These are phyloP conservation scores for Fusarium nisikadoi DNA, from an alignment of 2,329 filamentous ascomycete species.

Conservation along the genomic window DNA sequence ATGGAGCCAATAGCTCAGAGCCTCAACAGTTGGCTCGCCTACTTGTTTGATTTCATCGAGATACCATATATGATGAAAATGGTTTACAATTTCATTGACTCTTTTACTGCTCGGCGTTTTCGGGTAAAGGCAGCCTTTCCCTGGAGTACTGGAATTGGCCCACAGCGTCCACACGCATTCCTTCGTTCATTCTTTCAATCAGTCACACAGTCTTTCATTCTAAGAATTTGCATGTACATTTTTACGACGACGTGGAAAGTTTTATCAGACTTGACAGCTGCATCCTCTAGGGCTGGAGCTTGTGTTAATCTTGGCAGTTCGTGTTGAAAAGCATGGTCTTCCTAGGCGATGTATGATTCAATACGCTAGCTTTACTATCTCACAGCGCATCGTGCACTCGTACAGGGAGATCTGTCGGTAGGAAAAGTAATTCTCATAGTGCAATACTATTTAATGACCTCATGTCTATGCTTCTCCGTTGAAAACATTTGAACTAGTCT, in stretches of 20 bases:
- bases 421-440: neutral
- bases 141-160: constrained; percentile 14
- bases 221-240: constrained; percentile 22
- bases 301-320: constrained; percentile 4
- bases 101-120: constrained; percentile 27
- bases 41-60: constrained; percentile 16
- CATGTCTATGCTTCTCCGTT: neutral
- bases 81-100: constrained; percentile 15
- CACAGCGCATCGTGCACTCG: neutral
- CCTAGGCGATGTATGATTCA: neutral
- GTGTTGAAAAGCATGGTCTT: constrained; percentile 19
- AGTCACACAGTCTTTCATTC: constrained; percentile 26
- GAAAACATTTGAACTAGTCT: neutral
- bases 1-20: constrained; percentile 56
- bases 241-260: constrained; percentile 2
- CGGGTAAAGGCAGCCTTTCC: constrained; percentile 32
- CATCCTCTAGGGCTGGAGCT: neutral
- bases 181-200: neutral
- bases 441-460: constrained; percentile 8
- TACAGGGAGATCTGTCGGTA: neutral
- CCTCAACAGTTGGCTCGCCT: neutral
- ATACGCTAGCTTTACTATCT: constrained; percentile 2
- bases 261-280: constrained; percentile 11
- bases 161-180: constrained; percentile 40
- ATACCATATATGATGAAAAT: constrained; percentile 36